Evolutionary conservation across 2,329 filamentous ascomycete genomes (phyloP), one percentile per base, ranked within the genome.

Genomic region (Hymenoscyphus fraxineus): DNA sequence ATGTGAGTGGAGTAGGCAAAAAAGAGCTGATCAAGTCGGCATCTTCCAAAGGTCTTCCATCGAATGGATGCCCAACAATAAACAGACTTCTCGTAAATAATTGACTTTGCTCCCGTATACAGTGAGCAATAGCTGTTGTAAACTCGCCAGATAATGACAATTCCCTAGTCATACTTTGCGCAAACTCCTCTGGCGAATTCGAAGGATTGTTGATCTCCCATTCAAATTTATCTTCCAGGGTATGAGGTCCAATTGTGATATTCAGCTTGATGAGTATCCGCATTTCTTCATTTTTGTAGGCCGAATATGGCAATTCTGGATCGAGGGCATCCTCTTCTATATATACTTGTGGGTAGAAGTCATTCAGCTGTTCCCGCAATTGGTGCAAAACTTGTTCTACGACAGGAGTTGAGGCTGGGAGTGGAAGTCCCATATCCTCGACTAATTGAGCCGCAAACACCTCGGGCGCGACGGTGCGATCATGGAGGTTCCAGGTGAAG

Each of bases 201-300:
- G 89, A 80, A 0, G 93, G 90, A 76, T 97, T 96, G 78, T 98
- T 98, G 75, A 98, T 93, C 72, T 99, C 95, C 95, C 95, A 99
- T 78, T 99, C 95, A 67, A 99, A 98, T 76, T 98, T 95, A 73
- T 99, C 95, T 41, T 97, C 89, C 32, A 99, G 82, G 0, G 93
- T 98, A 74, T 96, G 92, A 68, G 92, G 90, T 51, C 94, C 95
- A 74, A 99, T 97, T 6, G 95, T 98, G 73, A 99, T 97, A 78
- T 98, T 97, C 60, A 99, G 83, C 78, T 97, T 98, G 78, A 99
- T 87, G 55, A 96, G 80, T 70, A 99, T 91, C 60, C 95, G 90
- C 94, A 99, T 97, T 80, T 99, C 95, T 75, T 99, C 95, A 75
- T 99, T 97, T 78, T 98, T 98, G 81, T 97, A 97, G 6, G 95